Evolutionary conservation across 306 rosid genomes (phyloP), one percentile per base, ranked within the genome.

Genomic region (Arachis stenosperma): DNA sequence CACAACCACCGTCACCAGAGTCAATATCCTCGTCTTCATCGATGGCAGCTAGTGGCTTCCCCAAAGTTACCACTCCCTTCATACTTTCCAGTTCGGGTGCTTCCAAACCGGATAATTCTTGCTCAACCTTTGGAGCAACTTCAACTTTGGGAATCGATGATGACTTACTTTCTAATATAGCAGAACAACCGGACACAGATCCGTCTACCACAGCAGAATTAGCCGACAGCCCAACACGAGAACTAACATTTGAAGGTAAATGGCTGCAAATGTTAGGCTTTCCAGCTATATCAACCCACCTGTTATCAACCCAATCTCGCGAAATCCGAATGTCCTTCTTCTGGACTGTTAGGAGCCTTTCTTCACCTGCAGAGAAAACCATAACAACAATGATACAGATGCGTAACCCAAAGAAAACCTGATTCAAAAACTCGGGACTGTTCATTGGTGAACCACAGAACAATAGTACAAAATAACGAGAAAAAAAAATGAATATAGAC

Each of bases 251-350:
- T 71, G 84, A 66, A 52, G 91, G 61, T 63, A 91, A 36, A 67
- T 65, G 43, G 61, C 80, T 65, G 75, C 83, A 72, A 41, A 89
- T 83, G 74, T 87, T 84, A 5, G 88, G 86, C 82, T 74, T 87
- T 61, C 76, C 58, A 66, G 13, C 70, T 71, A 88, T 71, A 66
- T 80, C 90, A 69, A 87, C 79, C 97, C 97, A 91, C 63, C 58
- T 81, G 80, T 84, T 70, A 61, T 74, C 84, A 67, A 84, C 46
- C 96, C 96, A 89, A 42, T 91, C 97, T 74, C 71, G 86, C 12
- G 96, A 84, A 80, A 80, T 74, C 66, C 96, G 82, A 69, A 89
- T 29, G 44, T 87, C 29, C 73, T 80, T 82, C 73, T 66, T 81
- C 66, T 84, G 81, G 8, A 84, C 61, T 44, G 14, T 73, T 75